Conservation (phyloP, 108 stramenopile species). For the Stephanodiscus minutulus region DNA sequence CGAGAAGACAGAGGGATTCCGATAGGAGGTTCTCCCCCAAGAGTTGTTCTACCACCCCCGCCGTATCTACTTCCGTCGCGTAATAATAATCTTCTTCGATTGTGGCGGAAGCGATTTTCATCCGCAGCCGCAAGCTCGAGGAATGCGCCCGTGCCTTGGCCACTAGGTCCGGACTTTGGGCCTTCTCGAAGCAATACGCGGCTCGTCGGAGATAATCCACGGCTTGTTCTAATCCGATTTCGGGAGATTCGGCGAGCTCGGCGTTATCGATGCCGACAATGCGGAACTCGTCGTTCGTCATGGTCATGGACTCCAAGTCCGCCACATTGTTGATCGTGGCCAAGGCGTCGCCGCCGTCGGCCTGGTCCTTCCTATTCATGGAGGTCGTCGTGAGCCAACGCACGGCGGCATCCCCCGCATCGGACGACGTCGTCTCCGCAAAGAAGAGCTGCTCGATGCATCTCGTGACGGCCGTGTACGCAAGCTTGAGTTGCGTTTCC, state of each 20-base stretch:
- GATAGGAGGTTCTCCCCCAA: constrained; percentile 21
- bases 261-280: constrained; percentile 48
- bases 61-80: constrained; percentile 28
- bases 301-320: constrained; percentile 47
- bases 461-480: constrained; percentile 62
- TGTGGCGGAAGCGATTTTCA: background rate
- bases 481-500: constrained; percentile 53
- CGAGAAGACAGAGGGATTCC: constrained; percentile 3
- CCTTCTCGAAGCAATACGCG: constrained; percentile 46
- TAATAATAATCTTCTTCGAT: background rate
- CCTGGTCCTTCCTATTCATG: background rate
- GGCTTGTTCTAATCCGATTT: constrained; percentile 3
- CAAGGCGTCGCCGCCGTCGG: constrained; percentile 5
- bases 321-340: constrained; percentile 41
- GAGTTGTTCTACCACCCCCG: constrained; percentile 24
- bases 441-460: constrained; percentile 56
- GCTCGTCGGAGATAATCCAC: constrained; percentile 28
- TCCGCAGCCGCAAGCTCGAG: background rate
- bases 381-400: constrained; percentile 22
- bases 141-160: constrained; percentile 31
- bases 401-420: constrained; percentile 50
- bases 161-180: constrained; percentile 15
- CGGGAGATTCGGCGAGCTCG: constrained; percentile 34
- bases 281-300: constrained; percentile 52
- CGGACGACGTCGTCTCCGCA: constrained; percentile 47